phyloP scores from a whole-genome alignment of 495 filamentous ascomycete species.

The Penicillium ucsense region DNA sequence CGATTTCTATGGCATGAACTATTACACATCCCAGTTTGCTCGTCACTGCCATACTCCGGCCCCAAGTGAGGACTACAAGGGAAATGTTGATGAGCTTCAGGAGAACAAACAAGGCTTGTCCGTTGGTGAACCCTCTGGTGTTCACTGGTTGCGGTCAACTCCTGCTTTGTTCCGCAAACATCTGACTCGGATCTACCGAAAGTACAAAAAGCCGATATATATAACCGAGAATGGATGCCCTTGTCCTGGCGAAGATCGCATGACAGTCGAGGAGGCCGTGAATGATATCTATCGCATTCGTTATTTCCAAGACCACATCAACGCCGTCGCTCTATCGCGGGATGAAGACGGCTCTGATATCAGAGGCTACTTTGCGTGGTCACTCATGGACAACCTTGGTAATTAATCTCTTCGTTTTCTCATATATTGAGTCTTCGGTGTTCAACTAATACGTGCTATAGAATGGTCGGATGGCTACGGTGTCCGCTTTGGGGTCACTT shows the following conservation, averaged over 20 bases:
- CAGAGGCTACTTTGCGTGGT: conserved; percentile 62
- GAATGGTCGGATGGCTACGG: conserved; percentile 60
- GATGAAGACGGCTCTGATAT: conserved; percentile 54
- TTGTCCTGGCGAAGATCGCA: conserved; percentile 57
- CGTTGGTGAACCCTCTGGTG: conserved; percentile 59
- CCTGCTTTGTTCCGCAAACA: conserved; percentile 55
- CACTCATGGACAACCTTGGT: conserved; percentile 49
- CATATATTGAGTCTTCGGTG: neutral
- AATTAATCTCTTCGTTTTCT: neutral
- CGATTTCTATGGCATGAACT: conserved; percentile 72
- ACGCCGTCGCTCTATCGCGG: conserved; percentile 49
- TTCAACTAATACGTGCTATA: neutral
- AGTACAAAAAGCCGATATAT: conserved; percentile 60
- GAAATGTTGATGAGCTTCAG: conserved; percentile 52
- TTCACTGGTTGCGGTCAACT: conserved; percentile 55
- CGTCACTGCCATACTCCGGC: conserved; percentile 27
- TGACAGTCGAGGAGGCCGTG: conserved; percentile 45
- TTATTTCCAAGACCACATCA: conserved; percentile 59
- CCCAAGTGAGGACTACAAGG: conserved; percentile 47
- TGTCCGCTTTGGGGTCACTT: conserved; percentile 62
- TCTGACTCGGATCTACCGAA: conserved; percentile 58
- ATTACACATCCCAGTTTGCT: conserved; percentile 67
- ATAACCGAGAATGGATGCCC: conserved; percentile 68
- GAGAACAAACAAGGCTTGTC: conserved; percentile 49
- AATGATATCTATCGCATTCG: conserved; percentile 57